Percentiles rank a stretch among this genome's conserved stretches.
phyloP scores from a whole-genome alignment of 345 rosid genomes.

The Heritiera fomes region DNA sequence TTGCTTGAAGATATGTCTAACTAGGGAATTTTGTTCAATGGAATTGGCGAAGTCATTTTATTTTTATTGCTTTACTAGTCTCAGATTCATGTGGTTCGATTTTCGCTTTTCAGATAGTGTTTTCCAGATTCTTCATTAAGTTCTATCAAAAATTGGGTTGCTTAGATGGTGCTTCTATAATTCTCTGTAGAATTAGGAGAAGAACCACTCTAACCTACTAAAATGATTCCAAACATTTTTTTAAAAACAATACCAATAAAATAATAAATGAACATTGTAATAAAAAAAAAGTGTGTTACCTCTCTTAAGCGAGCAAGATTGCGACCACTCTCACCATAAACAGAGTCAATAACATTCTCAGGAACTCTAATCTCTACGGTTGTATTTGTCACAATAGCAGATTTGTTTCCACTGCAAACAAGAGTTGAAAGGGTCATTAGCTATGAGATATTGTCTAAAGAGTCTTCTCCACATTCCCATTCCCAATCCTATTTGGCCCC shows the following conservation, averaged over 20 bases:
- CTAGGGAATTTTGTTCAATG: neutral
- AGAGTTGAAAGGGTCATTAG: slow-evolving; percentile 16
- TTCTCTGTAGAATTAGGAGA: slow-evolving; percentile 15
- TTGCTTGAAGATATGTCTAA: neutral
- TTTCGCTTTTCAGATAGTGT: neutral
- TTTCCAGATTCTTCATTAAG: neutral
- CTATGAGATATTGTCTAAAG: neutral
- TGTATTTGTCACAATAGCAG: slow-evolving; percentile 82
- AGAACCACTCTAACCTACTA: neutral
- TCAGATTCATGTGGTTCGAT: neutral
- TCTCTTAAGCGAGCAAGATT: slow-evolving; percentile 77
- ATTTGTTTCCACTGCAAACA: slow-evolving; percentile 67
- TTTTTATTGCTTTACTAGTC: neutral
- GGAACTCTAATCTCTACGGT: slow-evolving; percentile 83
- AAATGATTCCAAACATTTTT: neutral
- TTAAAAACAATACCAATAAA: neutral
- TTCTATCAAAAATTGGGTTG: slow-evolving; percentile 3
- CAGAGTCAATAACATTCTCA: slow-evolving; percentile 67
- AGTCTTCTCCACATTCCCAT: neutral
- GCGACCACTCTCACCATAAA: slow-evolving; percentile 81
- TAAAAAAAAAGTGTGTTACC: slow-evolving; percentile 38
- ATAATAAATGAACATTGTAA: neutral
- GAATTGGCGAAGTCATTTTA: neutral
- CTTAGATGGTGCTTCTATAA: neutral
- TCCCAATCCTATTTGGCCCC: slow-evolving; percentile 9